These are phyloP conservation scores for Antrodiella citrinella DNA, from an alignment of 768 basidiomycete species.

Conservation along the genomic window DNA sequence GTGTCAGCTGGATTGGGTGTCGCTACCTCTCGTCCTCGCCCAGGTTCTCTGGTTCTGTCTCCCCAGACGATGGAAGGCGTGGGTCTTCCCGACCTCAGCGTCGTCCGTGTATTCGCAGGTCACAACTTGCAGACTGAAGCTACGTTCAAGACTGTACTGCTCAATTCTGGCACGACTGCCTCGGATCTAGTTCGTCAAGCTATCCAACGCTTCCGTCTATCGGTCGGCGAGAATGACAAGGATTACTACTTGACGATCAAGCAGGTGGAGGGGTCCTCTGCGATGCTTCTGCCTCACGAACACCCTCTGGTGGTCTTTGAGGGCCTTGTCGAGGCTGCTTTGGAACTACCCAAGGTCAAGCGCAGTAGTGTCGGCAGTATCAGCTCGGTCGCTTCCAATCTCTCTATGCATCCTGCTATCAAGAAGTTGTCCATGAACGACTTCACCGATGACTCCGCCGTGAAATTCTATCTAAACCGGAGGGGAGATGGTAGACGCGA, in stretches of 20 bases:
- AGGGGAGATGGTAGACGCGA: constrained; percentile 34
- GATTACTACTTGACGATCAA: constrained; percentile 88
- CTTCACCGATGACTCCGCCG: constrained; percentile 92
- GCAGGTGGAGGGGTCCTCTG: constrained; percentile 82
- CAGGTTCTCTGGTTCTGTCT: constrained; percentile 70
- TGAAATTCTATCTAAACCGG: constrained; percentile 93
- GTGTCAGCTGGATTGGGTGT: constrained; percentile 36
- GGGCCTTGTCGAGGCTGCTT: constrained; percentile 70
- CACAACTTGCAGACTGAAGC: constrained; percentile 86
- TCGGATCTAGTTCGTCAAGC: constrained; percentile 85
- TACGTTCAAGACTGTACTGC: constrained; percentile 95
- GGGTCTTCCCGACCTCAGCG: constrained; percentile 76
- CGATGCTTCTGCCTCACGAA: constrained; percentile 62
- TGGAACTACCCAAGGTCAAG: constrained; percentile 82
- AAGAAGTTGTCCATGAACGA: constrained; percentile 93
- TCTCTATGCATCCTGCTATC: constrained; percentile 94
- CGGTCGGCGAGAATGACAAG: constrained; percentile 46
- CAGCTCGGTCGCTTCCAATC: constrained; percentile 84
- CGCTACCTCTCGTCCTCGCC: constrained; percentile 44
- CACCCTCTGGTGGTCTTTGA: constrained; percentile 90
- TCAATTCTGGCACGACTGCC: constrained; percentile 81
- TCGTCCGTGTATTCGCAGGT: constrained; percentile 94
- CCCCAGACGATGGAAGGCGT: constrained; percentile 50
- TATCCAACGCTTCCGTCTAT: constrained; percentile 86
- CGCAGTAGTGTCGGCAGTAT: constrained; percentile 91